Conservation (phyloP, 2,329 filamentous ascomycete species). For the Polychaeton citri region DNA sequence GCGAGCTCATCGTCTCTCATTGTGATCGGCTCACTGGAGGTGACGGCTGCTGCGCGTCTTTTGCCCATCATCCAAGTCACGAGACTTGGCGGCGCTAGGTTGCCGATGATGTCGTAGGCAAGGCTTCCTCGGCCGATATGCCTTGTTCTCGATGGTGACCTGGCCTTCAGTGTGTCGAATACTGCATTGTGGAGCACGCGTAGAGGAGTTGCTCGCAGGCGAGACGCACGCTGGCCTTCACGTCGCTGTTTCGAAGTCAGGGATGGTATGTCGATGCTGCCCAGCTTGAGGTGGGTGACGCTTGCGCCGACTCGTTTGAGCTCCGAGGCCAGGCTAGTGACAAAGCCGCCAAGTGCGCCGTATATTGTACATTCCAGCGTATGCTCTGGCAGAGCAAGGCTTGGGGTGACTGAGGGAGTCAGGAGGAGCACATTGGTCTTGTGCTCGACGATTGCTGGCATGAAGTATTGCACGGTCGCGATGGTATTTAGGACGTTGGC, state of each 20-base stretch:
- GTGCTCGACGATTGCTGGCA: constrained; percentile 42
- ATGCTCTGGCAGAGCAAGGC: constrained; percentile 66
- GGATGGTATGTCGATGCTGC: constrained; percentile 72
- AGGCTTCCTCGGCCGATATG: constrained; percentile 75
- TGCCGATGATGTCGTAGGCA: constrained; percentile 74
- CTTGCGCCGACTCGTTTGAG: constrained; percentile 61
- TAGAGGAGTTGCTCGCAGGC: constrained; percentile 44
- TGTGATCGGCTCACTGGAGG: constrained; percentile 8
- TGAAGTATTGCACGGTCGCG: constrained; percentile 73
- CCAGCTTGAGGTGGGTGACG: constrained; percentile 79
- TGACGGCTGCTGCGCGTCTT: constrained; percentile 2
- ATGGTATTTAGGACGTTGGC: constrained; percentile 84
- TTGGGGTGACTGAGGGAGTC: constrained; percentile 68
- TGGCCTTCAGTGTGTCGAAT: constrained; percentile 72
- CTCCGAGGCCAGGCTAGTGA: constrained; percentile 66
- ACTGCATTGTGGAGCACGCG: constrained; percentile 73
- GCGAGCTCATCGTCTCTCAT: constrained; percentile 19
- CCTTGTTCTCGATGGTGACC: constrained; percentile 46
- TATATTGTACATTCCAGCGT: constrained; percentile 77
- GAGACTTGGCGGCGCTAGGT: constrained; percentile 60
- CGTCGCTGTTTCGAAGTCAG: constrained; percentile 33
- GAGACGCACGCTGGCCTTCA: constrained; percentile 21
- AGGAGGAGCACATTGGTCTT: constrained; percentile 59
- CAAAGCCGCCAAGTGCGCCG: constrained; percentile 75
- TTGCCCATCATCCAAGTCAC: constrained; percentile 93